Percentiles rank a stretch among this genome's conserved stretches.
Evolutionary conservation across 257 asterid species (phyloP).

Genomic region (Voacanga thouarsii): DNA sequence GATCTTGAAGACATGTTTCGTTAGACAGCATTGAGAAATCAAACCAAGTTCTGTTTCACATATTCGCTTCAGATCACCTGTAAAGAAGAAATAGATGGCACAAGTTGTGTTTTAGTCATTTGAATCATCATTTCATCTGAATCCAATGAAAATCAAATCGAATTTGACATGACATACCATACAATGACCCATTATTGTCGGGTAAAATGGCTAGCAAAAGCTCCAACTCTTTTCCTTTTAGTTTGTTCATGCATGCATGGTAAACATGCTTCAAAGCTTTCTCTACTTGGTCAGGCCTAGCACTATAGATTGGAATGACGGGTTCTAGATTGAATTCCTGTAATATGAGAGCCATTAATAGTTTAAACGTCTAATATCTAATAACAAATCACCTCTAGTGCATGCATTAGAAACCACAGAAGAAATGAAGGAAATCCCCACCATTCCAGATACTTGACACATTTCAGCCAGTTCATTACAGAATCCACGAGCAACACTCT

Average conservation of each 20-base stretch:
- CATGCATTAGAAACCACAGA: neutral
- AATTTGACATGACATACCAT: slow-evolving; percentile 46
- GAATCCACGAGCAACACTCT: slow-evolving; percentile 93
- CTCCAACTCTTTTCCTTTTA: slow-evolving; percentile 92
- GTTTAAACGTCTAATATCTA: neutral
- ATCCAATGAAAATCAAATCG: neutral
- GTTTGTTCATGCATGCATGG: slow-evolving; percentile 65
- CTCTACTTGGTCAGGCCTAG: slow-evolving; percentile 97
- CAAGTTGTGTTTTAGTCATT: neutral
- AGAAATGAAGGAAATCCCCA: slow-evolving; percentile 17
- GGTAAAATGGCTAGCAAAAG: slow-evolving; percentile 89
- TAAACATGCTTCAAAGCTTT: slow-evolving; percentile 88
- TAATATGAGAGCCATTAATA: neutral
- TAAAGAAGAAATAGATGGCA: neutral
- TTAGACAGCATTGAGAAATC: slow-evolving; percentile 93
- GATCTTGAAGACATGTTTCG: slow-evolving; percentile 94
- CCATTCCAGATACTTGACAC: slow-evolving; percentile 99
- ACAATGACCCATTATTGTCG: slow-evolving; percentile 86
- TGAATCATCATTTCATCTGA: neutral
- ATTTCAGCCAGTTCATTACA: slow-evolving; percentile 90
- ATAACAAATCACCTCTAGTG: neutral
- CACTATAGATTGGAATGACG: slow-evolving; percentile 69
- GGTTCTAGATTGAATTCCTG: slow-evolving; percentile 94
- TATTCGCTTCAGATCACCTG: slow-evolving; percentile 93
- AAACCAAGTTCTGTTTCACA: slow-evolving; percentile 98